Evolutionary conservation across 2,329 filamentous ascomycete species (phyloP), one percentile per base, ranked within the genome.

Genomic region (Fusarium duplospermum): DNA sequence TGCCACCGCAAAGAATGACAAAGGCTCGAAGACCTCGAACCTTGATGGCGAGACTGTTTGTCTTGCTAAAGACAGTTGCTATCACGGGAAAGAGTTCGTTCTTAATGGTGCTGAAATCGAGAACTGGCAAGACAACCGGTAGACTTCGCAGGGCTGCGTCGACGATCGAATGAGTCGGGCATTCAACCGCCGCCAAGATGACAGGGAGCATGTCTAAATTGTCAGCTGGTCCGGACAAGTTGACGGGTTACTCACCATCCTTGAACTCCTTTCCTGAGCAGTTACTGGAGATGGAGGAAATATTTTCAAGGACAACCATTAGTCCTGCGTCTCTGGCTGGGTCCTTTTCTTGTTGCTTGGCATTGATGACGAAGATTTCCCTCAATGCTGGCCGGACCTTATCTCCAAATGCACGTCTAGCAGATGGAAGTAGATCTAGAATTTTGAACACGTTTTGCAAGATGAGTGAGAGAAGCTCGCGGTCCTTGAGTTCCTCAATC

Each of bases 31-130:
- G 85, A 6, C 95, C 95, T 33, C 95, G 91, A 36, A 98, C 93
- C 83, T 99, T 99, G 85, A 99, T 98, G 7, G 93, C 94, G 65
- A 99, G 89, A 80, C 95, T 98, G 80, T 91, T 97, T 1, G 96
- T 99, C 80, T 93, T 96, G 76, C 93, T 95, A 80, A 99, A 99
- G 0, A 98, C 96, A 10, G 89, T 86, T 2, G 96, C 94, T 72
- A 99, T 93, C 1, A 97, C 92, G 0, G 96, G 96, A 81, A 99
- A 99, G 1, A 99, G 88, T 72, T 98, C 96, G 77, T 97, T 96
- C 83, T 98, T 99, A 78, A 98, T 95, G 0, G 96, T 98, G 75
- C 93, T 97, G 76, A 98, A 98, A 83, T 99, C 96, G 9, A 99
- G 90, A 4, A 96, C 91, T 0, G 95, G 94, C 6, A 98, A 85